phyloP scores from a whole-genome alignment of 2,329 filamentous ascomycete genomes.

The Fusarium ramigenum region DNA sequence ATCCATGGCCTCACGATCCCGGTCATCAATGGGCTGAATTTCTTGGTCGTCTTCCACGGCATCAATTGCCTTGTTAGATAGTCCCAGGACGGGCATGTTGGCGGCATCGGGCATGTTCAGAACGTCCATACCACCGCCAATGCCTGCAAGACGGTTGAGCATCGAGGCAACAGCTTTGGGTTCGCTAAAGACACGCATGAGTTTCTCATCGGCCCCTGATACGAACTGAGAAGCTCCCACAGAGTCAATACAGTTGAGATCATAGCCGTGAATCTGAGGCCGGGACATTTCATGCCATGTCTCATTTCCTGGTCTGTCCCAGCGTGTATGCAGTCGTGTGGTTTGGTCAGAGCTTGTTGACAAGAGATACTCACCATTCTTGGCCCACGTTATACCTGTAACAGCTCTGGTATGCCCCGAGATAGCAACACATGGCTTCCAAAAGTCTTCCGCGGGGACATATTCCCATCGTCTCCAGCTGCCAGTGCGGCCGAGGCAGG shows the following conservation, averaged over 20 bases:
- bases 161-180: constrained; percentile 84
- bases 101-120: constrained; percentile 81
- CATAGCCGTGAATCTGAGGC: constrained; percentile 97
- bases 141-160: constrained; percentile 73
- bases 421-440: constrained; percentile 80
- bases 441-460: constrained; percentile 68
- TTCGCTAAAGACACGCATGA: constrained; percentile 94
- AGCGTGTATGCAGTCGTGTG: constrained; percentile 84
- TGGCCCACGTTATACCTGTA: constrained; percentile 85
- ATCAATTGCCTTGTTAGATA: constrained; percentile 94
- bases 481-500: constrained; percentile 87
- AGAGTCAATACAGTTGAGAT: constrained; percentile 91
- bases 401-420: constrained; percentile 86
- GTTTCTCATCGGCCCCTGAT: constrained; percentile 95
- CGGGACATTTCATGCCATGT: constrained; percentile 97
- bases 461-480: constrained; percentile 91
- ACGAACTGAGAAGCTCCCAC: constrained; percentile 81
- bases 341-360: constrained; percentile 94
- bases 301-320: constrained; percentile 61
- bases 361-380: constrained; percentile 82
- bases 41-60: constrained; percentile 61
- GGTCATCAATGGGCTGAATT: constrained; percentile 54
- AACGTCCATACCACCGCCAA: constrained; percentile 53
- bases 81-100: constrained; percentile 91
- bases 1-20: constrained; percentile 64